Percentiles rank a stretch among this genome's conserved stretches.
Evolutionary conservation across 768 basidiomycete genomes (phyloP).

Genomic region (Suillus hirtellus): DNA sequence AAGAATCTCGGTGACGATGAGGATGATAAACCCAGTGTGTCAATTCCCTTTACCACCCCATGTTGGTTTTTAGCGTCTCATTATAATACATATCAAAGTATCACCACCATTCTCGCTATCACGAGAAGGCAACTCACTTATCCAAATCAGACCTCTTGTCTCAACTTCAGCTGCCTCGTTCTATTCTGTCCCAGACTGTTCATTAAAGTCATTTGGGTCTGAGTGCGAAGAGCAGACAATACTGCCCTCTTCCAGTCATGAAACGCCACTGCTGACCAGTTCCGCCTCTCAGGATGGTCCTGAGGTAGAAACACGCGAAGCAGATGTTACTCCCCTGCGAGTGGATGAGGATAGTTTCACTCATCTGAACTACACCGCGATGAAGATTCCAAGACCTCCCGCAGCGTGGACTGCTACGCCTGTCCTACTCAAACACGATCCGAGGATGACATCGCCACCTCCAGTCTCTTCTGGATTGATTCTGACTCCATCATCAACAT

Average conservation of each 20-base stretch:
- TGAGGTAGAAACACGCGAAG: constrained; percentile 38
- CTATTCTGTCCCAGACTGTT: constrained; percentile 6
- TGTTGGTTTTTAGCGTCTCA: constrained; percentile 8
- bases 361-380: constrained; percentile 31
- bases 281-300: constrained; percentile 6
- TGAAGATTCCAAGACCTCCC: constrained; percentile 47
- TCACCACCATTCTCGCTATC: constrained; percentile 19
- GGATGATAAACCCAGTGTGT: constrained; percentile 52
- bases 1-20: constrained; percentile 64
- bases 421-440: constrained; percentile 22
- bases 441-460: constrained; percentile 19
- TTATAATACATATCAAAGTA: constrained; percentile 17
- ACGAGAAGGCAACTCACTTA: constrained; percentile 17
- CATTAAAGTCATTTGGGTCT: background rate
- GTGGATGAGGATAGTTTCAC: constrained; percentile 17
- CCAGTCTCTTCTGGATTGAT: constrained; percentile 21
- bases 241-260: constrained; percentile 17
- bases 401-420: constrained; percentile 48
- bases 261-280: constrained; percentile 19
- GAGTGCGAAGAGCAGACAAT: background rate
- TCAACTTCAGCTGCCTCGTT: constrained; percentile 21
- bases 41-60: constrained; percentile 11
- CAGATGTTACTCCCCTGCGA: constrained; percentile 25
- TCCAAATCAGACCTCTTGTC: constrained; percentile 16
- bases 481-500: constrained; percentile 13